phyloP scores from a whole-genome alignment of 352 stramenopile species.

The Globisporangium abappressorium region DNA sequence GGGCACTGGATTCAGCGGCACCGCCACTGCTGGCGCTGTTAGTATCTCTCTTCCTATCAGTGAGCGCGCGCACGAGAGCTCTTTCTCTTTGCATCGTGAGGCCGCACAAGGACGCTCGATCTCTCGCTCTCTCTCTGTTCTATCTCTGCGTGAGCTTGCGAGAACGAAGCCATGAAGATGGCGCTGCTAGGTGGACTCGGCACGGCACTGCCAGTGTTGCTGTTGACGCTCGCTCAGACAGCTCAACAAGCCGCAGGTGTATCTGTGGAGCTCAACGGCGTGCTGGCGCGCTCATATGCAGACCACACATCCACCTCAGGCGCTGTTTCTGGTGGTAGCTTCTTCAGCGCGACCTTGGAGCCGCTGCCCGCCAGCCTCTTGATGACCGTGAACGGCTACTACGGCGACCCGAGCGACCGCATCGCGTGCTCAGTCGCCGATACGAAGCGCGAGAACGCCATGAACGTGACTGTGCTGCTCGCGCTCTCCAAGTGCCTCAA shows the following conservation, averaged over 20 bases:
- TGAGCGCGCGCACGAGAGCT: not conserved
- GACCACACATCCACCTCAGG: not conserved
- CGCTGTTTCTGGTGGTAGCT: not conserved
- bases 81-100: not conserved
- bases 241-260: not conserved
- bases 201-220: not conserved
- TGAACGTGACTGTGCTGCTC: slow-evolving; percentile 38
- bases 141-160: too few relatives aligned
- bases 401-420: slow-evolving; percentile 8
- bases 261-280: slow-evolving; percentile 12
- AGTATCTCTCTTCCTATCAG: not conserved
- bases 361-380: slow-evolving; percentile 14
- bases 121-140: too few relatives aligned
- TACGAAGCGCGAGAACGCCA: slow-evolving; percentile 14
- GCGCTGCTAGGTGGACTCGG: not conserved
- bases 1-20: not conserved
- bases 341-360: not conserved
- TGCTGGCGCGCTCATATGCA: slow-evolving; percentile 11
- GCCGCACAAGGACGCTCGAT: too few relatives aligned
- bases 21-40: not conserved
- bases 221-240: not conserved
- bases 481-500: slow-evolving; percentile 66
- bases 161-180: not conserved
- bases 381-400: slow-evolving; percentile 13
- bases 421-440: slow-evolving; percentile 13